Evolutionary conservation across 352 stramenopile species (phyloP).

Genomic region (Globisporangium acanthophoron): DNA sequence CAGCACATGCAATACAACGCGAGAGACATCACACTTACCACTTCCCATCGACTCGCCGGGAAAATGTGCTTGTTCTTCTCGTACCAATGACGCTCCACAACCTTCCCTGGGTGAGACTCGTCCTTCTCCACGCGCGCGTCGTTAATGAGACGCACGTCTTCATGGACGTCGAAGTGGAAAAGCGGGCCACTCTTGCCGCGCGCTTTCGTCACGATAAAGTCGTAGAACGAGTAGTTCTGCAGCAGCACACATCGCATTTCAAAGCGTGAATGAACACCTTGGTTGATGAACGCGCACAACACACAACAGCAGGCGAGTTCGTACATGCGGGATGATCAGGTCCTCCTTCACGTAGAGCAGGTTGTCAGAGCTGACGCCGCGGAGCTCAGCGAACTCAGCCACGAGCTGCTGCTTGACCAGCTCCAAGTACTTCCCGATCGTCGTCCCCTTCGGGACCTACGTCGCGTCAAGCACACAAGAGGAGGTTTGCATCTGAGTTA

Average conservation of each 20-base stretch:
- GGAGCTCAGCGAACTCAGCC: slow-evolving; percentile 92
- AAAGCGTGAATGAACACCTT: too few species aligned
- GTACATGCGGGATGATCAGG: slow-evolving; percentile 95
- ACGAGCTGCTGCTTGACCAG: slow-evolving; percentile 87
- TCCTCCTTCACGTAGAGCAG: slow-evolving; percentile 99
- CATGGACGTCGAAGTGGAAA: slow-evolving; percentile 97
- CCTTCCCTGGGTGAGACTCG: slow-evolving; percentile 96
- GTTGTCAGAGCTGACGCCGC: slow-evolving; percentile 88
- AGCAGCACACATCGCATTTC: background rate
- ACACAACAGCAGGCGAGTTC: slow-evolving; percentile 10
- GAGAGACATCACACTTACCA: slow-evolving; percentile 37
- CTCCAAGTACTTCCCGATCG: slow-evolving; percentile 86
- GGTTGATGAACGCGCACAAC: background rate
- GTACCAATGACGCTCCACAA: slow-evolving; percentile 97
- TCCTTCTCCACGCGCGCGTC: slow-evolving; percentile 96
- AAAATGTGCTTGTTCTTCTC: slow-evolving; percentile 99
- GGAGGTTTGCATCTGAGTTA: background rate
- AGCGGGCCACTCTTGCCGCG: slow-evolving; percentile 96
- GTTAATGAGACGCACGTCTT: slow-evolving; percentile 88
- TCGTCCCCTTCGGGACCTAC: slow-evolving; percentile 89
- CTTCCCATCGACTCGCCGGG: slow-evolving; percentile 97
- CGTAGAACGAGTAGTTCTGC: slow-evolving; percentile 98
- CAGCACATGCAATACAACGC: background rate
- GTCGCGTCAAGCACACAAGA: background rate
- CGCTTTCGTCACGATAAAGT: slow-evolving; percentile 97